Evolutionary conservation across 2,329 filamentous ascomycete species (phyloP).

Genomic region (Bertia moriformis): DNA sequence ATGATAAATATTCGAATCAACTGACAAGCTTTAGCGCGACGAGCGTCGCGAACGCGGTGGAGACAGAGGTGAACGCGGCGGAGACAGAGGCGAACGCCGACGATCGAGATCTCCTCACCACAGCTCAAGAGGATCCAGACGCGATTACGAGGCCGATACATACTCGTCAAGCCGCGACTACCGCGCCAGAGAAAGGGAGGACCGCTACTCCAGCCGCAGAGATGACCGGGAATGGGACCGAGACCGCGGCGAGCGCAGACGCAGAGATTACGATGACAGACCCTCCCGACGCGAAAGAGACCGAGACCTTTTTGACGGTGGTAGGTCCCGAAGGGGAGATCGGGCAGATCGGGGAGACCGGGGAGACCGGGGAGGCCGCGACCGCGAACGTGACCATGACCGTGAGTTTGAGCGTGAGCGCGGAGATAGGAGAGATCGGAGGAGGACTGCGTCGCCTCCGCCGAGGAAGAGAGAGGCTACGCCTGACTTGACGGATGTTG

Average conservation of each 20-base stretch:
- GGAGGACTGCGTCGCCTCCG: conserved; percentile 43
- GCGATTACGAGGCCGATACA: conserved; percentile 65
- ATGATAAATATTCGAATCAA: neutral
- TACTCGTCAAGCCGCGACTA: conserved; percentile 91
- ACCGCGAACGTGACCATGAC: conserved; percentile 68
- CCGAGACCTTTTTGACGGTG: neutral
- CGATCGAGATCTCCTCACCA: conserved; percentile 77
- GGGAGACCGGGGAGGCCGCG: conserved; percentile 38
- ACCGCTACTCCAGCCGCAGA: conserved; percentile 56
- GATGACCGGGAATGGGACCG: conserved; percentile 1
- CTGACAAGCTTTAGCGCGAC: neutral
- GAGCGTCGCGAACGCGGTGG: neutral
- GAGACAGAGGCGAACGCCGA: conserved; percentile 44
- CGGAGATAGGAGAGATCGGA: conserved; percentile 49
- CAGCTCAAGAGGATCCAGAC: conserved; percentile 48
- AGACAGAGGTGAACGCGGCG: conserved; percentile 3
- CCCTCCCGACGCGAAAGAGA: neutral
- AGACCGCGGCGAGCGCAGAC: neutral
- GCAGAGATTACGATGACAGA: conserved; percentile 1
- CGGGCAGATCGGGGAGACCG: conserved; percentile 6
- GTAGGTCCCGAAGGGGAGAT: conserved; percentile 20
- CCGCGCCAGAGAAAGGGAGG: conserved; percentile 83
- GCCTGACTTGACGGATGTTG: conserved; percentile 76
- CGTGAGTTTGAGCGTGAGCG: conserved; percentile 39
- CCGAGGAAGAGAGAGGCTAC: conserved; percentile 89